A percentile compares a stretch with the other conserved stretches of the same genome.
phyloP scores from a whole-genome alignment of 2,329 filamentous ascomycete species.

The Hypoxylon sp. region DNA sequence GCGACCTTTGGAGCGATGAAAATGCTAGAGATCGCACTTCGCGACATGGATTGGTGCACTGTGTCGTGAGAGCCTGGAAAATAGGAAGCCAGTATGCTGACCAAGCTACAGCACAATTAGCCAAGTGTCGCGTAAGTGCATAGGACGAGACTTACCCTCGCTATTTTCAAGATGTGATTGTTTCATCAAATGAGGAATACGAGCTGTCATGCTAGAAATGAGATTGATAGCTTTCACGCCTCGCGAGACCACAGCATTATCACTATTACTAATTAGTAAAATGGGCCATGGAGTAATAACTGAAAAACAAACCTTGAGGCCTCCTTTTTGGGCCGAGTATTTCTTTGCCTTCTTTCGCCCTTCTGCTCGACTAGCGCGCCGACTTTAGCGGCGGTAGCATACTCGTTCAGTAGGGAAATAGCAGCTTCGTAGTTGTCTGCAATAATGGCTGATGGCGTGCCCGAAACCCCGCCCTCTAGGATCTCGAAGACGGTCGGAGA shows the following conservation, averaged over 20 bases:
- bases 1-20: conserved; percentile 84
- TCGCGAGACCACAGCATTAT: conserved; percentile 80
- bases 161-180: conserved; percentile 92
- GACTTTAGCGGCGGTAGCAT: conserved; percentile 85
- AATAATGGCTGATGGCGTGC: conserved; percentile 85
- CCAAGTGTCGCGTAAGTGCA: background rate
- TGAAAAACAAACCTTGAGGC: conserved; percentile 66
- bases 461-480: conserved; percentile 81
- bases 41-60: conserved; percentile 94
- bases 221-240: conserved; percentile 85
- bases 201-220: conserved; percentile 84
- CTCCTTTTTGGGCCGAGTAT: conserved; percentile 64
- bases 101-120: conserved; percentile 77
- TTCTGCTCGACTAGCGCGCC: conserved; percentile 79
- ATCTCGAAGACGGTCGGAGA: conserved; percentile 87
- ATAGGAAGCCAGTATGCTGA: conserved; percentile 98
- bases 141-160: conserved; percentile 71
- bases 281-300: background rate
- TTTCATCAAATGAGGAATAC: conserved; percentile 88
- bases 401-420: conserved; percentile 87
- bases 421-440: conserved; percentile 96
- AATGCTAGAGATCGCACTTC: conserved; percentile 93
- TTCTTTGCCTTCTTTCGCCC: conserved; percentile 66
- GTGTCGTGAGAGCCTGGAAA: conserved; percentile 87
- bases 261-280: conserved; percentile 59